Percentiles rank a stretch among this genome's conserved stretches.
Conservation (phyloP, 1,284 basidiomycete genomes). For the Ceratobasidium sp. region DNA sequence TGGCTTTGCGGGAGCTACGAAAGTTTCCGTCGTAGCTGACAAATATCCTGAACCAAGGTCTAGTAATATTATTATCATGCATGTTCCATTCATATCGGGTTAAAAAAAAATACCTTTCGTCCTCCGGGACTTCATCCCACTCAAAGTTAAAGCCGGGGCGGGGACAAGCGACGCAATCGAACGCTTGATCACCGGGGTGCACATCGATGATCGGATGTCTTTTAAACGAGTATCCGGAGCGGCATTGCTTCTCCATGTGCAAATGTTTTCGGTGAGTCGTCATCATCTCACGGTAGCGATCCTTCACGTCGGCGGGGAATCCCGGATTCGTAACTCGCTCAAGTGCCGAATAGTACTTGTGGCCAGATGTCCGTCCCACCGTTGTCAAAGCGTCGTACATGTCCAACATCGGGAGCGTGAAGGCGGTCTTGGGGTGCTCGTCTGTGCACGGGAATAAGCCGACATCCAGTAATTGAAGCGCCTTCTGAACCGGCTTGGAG, state of each 20-base stretch:
- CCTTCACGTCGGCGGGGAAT: neutral
- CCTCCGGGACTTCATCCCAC: neutral
- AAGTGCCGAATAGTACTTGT: conserved; percentile 11
- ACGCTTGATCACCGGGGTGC: conserved; percentile 1
- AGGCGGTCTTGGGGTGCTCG: neutral
- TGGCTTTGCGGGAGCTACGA: too few relatives aligned
- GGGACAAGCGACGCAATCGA: conserved; percentile 23
- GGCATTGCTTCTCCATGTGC: neutral
- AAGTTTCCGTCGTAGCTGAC: too few relatives aligned
- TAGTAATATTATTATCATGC: too few relatives aligned
- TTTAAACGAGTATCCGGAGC: neutral
- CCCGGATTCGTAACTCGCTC: neutral
- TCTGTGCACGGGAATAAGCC: conserved; percentile 16
- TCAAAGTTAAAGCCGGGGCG: conserved; percentile 17
- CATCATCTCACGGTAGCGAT: conserved; percentile 23
- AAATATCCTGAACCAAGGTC: too few relatives aligned
- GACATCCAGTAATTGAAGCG: neutral
- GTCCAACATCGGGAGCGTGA: conserved; percentile 8
- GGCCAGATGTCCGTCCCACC: neutral
- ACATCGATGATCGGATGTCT: neutral
- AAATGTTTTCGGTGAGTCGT: neutral
- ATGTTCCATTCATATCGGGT: too few relatives aligned
- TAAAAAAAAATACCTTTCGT: conserved; percentile 3
- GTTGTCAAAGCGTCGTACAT: neutral
- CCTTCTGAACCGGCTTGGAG: neutral